Percentiles rank a stretch among this genome's conserved stretches.
These are phyloP conservation scores for Colletotrichum echinochloae DNA, from an alignment of 2,329 filamentous ascomycete genomes.

Conservation along the genomic window DNA sequence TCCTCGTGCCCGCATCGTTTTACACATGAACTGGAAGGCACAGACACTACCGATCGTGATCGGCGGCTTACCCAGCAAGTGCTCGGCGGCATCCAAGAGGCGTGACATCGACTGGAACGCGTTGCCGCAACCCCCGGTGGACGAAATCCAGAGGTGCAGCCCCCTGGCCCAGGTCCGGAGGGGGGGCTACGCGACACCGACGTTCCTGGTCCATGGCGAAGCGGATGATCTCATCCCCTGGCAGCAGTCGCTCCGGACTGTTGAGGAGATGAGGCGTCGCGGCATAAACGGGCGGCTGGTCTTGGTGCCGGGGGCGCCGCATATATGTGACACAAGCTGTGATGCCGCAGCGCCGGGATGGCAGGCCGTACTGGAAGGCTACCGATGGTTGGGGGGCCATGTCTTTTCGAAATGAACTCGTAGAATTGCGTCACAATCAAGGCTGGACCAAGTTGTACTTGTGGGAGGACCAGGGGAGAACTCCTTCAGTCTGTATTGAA, in stretches of 20 bases:
- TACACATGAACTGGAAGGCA: constrained; percentile 58
- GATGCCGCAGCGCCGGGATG: constrained; percentile 1
- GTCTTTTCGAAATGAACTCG: too few species aligned
- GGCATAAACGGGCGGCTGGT: not conserved
- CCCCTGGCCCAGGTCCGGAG: constrained; percentile 32
- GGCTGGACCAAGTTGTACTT: too few species aligned
- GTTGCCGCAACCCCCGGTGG: constrained; percentile 22
- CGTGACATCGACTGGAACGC: constrained; percentile 25
- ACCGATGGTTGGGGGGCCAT: constrained; percentile 1
- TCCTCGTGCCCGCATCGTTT: constrained; percentile 51
- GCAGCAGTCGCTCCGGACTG: constrained; percentile 23
- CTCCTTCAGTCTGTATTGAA: too few species aligned
- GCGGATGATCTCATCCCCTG: constrained; percentile 36
- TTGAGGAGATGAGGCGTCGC: constrained; percentile 5
- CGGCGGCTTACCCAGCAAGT: constrained; percentile 44
- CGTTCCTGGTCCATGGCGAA: constrained; percentile 35
- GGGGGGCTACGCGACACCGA: constrained; percentile 27
- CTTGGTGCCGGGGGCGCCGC: not conserved
- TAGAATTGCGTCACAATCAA: too few species aligned
- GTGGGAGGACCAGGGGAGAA: too few species aligned
- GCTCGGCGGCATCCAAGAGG: not conserved
- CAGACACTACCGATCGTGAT: constrained; percentile 53
- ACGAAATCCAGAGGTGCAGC: constrained; percentile 31
- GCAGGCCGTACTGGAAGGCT: constrained; percentile 8
- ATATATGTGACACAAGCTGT: constrained; percentile 22